Evolutionary conservation across 306 rosid species (phyloP).

Genomic region (Mimosa pudica): DNA sequence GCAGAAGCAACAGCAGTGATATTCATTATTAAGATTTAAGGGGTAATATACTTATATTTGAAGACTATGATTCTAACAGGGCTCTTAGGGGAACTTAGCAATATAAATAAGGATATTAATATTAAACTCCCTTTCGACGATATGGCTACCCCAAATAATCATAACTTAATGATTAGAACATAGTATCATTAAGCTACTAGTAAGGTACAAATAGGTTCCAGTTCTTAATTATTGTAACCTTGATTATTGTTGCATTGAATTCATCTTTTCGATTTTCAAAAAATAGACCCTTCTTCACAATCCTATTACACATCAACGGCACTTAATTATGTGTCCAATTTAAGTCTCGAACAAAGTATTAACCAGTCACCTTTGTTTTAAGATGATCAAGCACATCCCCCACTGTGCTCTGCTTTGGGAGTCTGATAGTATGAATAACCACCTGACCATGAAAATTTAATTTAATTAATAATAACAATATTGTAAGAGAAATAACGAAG

Average conservation of each 20-base stretch:
- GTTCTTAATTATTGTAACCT: not conserved
- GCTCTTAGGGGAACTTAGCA: not conserved
- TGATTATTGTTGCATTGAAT: not conserved
- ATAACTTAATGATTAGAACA: not conserved
- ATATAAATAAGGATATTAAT: not conserved
- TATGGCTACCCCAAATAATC: not conserved
- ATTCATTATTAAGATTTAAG: not conserved
- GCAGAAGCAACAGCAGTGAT: constrained; percentile 1
- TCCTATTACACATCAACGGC: not conserved
- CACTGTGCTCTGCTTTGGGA: constrained; percentile 89
- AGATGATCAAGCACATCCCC: constrained; percentile 87
- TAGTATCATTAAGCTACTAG: not conserved
- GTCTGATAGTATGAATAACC: constrained; percentile 77
- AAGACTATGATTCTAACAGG: not conserved
- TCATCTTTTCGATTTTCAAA: not conserved
- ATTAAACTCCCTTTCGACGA: not conserved
- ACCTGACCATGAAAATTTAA: constrained; percentile 50
- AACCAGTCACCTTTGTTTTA: constrained; percentile 66
- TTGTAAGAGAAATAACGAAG: not conserved
- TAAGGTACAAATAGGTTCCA: not conserved
- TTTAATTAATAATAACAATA: not conserved
- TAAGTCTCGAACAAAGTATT: constrained; percentile 1
- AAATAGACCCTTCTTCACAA: not conserved
- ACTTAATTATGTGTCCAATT: not conserved
- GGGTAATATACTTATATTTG: not conserved